phyloP scores from a whole-genome alignment of 1,284 basidiomycete species.

The Peniophora sp. region DNA sequence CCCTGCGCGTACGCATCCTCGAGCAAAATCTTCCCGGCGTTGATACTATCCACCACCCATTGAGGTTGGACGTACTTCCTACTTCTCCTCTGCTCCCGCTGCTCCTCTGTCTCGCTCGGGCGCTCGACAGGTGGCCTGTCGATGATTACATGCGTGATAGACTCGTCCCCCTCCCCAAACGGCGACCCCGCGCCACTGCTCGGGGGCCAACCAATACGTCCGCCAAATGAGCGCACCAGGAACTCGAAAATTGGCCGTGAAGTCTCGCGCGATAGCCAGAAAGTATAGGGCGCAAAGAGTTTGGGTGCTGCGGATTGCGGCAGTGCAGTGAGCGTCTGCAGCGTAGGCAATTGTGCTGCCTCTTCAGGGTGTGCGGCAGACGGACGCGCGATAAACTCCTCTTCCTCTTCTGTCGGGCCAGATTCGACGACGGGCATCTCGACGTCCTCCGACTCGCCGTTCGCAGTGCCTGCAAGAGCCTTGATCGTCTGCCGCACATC shows the following conservation, averaged over 20 bases:
- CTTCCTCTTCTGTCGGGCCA: conserved; percentile 32
- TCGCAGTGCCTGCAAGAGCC: conserved; percentile 34
- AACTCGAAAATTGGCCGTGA: conserved; percentile 94
- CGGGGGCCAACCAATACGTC: conserved; percentile 83
- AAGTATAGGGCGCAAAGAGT: conserved; percentile 83
- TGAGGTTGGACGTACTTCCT: conserved; percentile 95
- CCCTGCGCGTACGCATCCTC: conserved; percentile 88
- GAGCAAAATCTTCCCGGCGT: conserved; percentile 77
- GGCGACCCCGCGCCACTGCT: conserved; percentile 83
- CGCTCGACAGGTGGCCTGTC: conserved; percentile 71
- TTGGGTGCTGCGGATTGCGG: conserved; percentile 45
- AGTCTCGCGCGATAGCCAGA: conserved; percentile 94
- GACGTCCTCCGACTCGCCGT: conserved; percentile 25
- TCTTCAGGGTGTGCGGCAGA: conserved; percentile 53
- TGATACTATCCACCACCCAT: conserved; percentile 97
- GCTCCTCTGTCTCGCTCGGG: conserved; percentile 45
- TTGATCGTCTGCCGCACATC: conserved; percentile 73
- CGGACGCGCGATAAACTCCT: conserved; percentile 63
- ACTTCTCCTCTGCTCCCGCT: conserved; percentile 56
- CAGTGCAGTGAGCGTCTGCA: conserved; percentile 63
- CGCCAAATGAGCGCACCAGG: conserved; percentile 87
- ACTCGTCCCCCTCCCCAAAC: conserved; percentile 62
- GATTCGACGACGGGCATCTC: conserved; percentile 29
- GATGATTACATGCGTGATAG: conserved; percentile 94
- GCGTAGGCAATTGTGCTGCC: conserved; percentile 61